Conservation (phyloP, 108 stramenopile species). For the Fistulifera pelliculosa region DNA sequence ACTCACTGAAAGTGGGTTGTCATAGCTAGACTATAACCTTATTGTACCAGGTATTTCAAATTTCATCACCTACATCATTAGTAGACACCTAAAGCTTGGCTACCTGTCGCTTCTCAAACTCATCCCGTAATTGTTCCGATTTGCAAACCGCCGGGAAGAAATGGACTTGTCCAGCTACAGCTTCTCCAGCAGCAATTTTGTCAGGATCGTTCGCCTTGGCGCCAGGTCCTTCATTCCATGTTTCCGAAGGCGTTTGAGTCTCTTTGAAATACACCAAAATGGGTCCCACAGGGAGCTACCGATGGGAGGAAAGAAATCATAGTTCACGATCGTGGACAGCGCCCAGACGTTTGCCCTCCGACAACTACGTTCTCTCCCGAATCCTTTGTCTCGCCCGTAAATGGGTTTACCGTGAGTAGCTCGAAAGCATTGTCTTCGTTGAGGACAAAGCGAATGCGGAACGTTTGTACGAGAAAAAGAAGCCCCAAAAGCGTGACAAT, state of each 20-base stretch:
- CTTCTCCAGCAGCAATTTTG: constrained; percentile 18
- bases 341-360: constrained; percentile 68
- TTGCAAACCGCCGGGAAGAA: constrained; percentile 67
- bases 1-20: no score
- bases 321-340: constrained; percentile 64
- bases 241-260: constrained; percentile 51
- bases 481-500: constrained; percentile 38
- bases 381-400: constrained; percentile 12
- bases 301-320: constrained; percentile 63
- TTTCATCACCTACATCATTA: no score
- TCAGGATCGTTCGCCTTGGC: constrained; percentile 30
- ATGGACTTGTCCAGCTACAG: constrained; percentile 41
- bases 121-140: constrained; percentile 40
- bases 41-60: no score
- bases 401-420: constrained; percentile 19
- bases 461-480: constrained; percentile 58
- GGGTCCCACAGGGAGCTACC: constrained; percentile 36
- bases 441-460: constrained; percentile 56
- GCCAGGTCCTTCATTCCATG: constrained; percentile 56
- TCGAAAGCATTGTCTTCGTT: constrained; percentile 38
- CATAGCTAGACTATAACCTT: no score
- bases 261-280: constrained; percentile 83
- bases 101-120: constrained; percentile 33
- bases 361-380: constrained; percentile 69
- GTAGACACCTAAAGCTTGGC: no score